phyloP scores from a whole-genome alignment of 2,329 filamentous ascomycete species.

The Cordyceps cateniannulata region DNA sequence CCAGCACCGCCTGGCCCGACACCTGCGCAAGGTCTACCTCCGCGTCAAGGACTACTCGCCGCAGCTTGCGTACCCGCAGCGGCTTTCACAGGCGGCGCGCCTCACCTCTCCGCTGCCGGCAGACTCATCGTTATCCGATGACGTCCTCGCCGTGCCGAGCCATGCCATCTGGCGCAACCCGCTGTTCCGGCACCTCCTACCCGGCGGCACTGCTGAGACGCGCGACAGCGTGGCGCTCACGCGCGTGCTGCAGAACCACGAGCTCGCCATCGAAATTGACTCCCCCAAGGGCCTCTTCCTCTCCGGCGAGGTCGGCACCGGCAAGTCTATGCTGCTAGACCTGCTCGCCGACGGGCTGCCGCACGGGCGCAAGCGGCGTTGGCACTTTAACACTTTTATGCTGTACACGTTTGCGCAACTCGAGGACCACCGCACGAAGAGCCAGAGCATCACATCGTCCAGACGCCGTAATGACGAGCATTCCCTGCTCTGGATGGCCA shows the following conservation, averaged over 20 bases:
- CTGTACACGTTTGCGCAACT: constrained; percentile 67
- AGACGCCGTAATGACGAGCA: constrained; percentile 39
- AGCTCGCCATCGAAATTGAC: constrained; percentile 63
- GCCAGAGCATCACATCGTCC: constrained; percentile 20
- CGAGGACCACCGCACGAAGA: constrained; percentile 50
- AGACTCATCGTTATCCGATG: constrained; percentile 25
- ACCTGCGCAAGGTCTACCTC: constrained; percentile 70
- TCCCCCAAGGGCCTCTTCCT: constrained; percentile 70
- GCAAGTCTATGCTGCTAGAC: constrained; percentile 81
- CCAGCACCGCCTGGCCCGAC: constrained; percentile 66
- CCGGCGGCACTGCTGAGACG: constrained; percentile 39
- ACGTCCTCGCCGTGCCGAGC: constrained; percentile 39
- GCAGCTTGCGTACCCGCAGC: constrained; percentile 59
- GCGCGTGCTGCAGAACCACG: constrained; percentile 60
- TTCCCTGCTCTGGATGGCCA: constrained; percentile 66
- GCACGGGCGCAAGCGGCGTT: constrained; percentile 63
- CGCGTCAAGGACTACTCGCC: constrained; percentile 75
- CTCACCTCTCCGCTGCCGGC: constrained; percentile 29
- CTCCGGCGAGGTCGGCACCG: constrained; percentile 75
- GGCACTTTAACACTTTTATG: constrained; percentile 87
- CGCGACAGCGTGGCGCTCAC: constrained; percentile 60
- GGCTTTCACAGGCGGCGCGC: constrained; percentile 53
- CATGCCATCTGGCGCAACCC: constrained; percentile 54
- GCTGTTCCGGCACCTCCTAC: constrained; percentile 53
- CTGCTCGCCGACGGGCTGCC: constrained; percentile 73